Evolutionary conservation across 2,329 filamentous ascomycete genomes (phyloP), one percentile per base, ranked within the genome.

Genomic region (Tetracladium maxilliforme): DNA sequence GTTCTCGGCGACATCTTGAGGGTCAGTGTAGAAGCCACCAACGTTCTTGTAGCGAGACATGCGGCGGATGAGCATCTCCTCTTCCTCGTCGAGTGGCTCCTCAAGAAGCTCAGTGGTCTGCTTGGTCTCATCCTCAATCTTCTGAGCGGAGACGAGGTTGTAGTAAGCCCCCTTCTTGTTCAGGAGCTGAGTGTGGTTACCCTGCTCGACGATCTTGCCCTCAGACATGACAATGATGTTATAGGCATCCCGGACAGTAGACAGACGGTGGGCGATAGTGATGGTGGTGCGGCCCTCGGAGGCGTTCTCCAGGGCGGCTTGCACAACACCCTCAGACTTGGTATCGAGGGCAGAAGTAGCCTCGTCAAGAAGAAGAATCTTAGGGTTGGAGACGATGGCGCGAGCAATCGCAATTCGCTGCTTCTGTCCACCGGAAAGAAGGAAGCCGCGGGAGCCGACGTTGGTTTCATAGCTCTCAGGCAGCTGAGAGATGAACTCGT

Each of bases 331-430:
- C 53, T 98, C 90, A 1, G 83, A 92, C 44, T 90, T 87, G 13
- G 87, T 93, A 43, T 98, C 90, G 1, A 98, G 64, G 4, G 84
- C 84, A 19, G 80, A 90, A 1, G 90, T 98, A 5, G 90, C 90
- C 49, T 98, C 90, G 36, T 98, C 90, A 5, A 98, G 72, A 1
- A 98, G 65, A 2, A 98, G 62, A 41, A 98, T 75, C 55, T 86
- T 92, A 1, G 87, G 87, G 39, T 94, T 80, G 11, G 79, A 87
- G 16, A 94, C 82, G 29, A 94, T 70, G 19, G 86, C 86, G 42
- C 84, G 67, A 6, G 87, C 84, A 49, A 95, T 94, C 9, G 87
- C 86, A 43, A 95, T 92, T 39, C 90, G 81, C 52, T 95, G 90
- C 50, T 94, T 93, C 52, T 98, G 90, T 18, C 90, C 90, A 47